These are phyloP conservation scores for Pigoraptor vietnamica DNA, from an alignment of 78 protist species.

Conservation along the genomic window DNA sequence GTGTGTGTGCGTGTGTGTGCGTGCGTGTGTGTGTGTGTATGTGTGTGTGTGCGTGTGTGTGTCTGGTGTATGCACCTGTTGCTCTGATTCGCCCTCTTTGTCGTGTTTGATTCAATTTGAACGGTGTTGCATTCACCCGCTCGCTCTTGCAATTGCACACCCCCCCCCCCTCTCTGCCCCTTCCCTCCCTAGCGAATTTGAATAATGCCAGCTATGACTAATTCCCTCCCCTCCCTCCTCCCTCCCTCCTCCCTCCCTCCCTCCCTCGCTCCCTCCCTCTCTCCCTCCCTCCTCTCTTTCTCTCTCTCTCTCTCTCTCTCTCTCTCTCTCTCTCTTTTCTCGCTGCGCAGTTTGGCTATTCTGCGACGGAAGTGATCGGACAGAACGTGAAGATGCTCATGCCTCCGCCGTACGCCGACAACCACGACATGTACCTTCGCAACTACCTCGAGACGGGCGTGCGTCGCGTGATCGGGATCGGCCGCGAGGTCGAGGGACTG, in stretches of 20 bases:
- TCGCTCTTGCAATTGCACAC: too few species aligned
- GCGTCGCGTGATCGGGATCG: neutral
- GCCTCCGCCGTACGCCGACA: conserved; percentile 7
- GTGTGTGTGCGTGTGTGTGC: too few species aligned
- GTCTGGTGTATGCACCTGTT: too few species aligned
- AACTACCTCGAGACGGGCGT: conserved; percentile 30
- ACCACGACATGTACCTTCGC: conserved; percentile 37
- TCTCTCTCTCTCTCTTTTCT: neutral
- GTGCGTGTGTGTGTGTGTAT: neutral
- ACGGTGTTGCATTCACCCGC: too few species aligned
- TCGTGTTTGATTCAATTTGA: too few species aligned
- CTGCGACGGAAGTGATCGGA: neutral
- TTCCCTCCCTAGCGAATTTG: too few species aligned
- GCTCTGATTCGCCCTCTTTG: too few species aligned
- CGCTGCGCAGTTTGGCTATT: neutral
- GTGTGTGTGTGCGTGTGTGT: too few species aligned
- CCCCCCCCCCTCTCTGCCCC: too few species aligned
- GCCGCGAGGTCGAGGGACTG: neutral
- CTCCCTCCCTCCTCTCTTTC: neutral
- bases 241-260: too few species aligned
- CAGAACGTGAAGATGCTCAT: conserved; percentile 29
- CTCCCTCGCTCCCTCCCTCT: neutral
- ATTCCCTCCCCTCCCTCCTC: too few species aligned
- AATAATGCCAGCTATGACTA: too few species aligned
- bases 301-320: neutral